phyloP scores from a whole-genome alignment of 2,329 filamentous ascomycete species.

The Fusarium sp. region DNA sequence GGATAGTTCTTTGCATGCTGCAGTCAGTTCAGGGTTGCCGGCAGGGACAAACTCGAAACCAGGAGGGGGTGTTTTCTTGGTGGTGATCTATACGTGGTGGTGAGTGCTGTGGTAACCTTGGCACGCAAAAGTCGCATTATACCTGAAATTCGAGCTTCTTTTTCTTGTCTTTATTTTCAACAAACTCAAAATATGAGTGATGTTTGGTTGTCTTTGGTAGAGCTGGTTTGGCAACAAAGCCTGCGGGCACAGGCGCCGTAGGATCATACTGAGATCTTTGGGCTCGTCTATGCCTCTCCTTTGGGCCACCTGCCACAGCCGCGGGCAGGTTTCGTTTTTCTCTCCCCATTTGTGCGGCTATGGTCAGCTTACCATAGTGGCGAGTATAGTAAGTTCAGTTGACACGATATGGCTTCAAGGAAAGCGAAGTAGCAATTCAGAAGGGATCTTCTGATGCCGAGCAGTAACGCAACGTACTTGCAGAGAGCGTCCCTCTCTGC shows the following conservation, averaged over 20 bases:
- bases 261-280: slow-evolving; percentile 54
- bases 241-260: slow-evolving; percentile 53
- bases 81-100: slow-evolving; percentile 64
- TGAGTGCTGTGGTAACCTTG: slow-evolving; percentile 48
- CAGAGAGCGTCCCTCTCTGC: slow-evolving; percentile 23
- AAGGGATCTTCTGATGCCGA: slow-evolving; percentile 32
- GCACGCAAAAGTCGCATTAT: slow-evolving; percentile 49
- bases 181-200: slow-evolving; percentile 74
- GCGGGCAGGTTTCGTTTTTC: slow-evolving; percentile 54
- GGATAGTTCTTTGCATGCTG: slow-evolving; percentile 75
- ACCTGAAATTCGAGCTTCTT: slow-evolving; percentile 76
- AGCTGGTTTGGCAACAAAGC: slow-evolving; percentile 57
- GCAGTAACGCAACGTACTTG: slow-evolving; percentile 33
- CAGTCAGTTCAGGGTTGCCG: slow-evolving; percentile 73
- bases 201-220: slow-evolving; percentile 66
- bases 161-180: slow-evolving; percentile 74
- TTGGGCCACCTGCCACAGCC: slow-evolving; percentile 52
- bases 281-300: slow-evolving; percentile 55
- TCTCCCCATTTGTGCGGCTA: slow-evolving; percentile 54
- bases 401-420: slow-evolving; percentile 30
- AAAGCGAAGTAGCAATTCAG: slow-evolving; percentile 40
- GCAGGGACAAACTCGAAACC: slow-evolving; percentile 75
- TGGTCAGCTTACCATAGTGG: slow-evolving; percentile 51
- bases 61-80: slow-evolving; percentile 66
- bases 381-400: slow-evolving; percentile 32